Conservation (phyloP, 1,284 basidiomycete genomes). For the Fomitiporia mediterranea region DNA sequence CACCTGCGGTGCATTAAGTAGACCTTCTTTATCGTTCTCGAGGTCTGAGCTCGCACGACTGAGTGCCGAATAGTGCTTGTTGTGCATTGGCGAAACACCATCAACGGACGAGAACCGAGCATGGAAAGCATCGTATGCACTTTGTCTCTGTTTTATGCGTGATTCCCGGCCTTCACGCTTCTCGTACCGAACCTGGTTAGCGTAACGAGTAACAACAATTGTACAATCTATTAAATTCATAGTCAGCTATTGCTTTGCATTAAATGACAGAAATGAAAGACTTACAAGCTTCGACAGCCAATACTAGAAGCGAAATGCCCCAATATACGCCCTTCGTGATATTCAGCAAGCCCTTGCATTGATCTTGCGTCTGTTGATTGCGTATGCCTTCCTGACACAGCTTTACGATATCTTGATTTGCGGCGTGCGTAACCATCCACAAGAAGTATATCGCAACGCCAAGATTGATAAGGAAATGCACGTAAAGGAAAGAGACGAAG, state of each 20-base stretch:
- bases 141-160: conserved; percentile 22
- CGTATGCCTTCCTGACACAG: conserved; percentile 45
- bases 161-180: conserved; percentile 39
- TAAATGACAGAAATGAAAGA: conserved; percentile 14
- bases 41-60: neutral
- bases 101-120: conserved; percentile 9
- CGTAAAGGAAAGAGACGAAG: conserved; percentile 53
- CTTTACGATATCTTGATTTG: conserved; percentile 37
- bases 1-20: neutral
- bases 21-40: conserved; percentile 13
- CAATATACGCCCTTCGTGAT: conserved; percentile 44
- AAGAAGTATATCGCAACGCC: conserved; percentile 49
- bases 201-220: conserved; percentile 55
- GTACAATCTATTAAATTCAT: conserved; percentile 41
- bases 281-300: conserved; percentile 52
- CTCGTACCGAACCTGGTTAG: conserved; percentile 48
- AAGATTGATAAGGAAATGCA: conserved; percentile 55
- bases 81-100: neutral
- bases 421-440: conserved; percentile 42
- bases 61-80: conserved; percentile 7
- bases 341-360: conserved; percentile 41
- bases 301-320: conserved; percentile 39
- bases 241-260: neutral
- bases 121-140: conserved; percentile 20
- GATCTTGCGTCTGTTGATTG: conserved; percentile 36